Percentiles rank a stretch among this genome's conserved stretches.
phyloP scores from a whole-genome alignment of 1,284 basidiomycete genomes.

The Stereum hirsutum region DNA sequence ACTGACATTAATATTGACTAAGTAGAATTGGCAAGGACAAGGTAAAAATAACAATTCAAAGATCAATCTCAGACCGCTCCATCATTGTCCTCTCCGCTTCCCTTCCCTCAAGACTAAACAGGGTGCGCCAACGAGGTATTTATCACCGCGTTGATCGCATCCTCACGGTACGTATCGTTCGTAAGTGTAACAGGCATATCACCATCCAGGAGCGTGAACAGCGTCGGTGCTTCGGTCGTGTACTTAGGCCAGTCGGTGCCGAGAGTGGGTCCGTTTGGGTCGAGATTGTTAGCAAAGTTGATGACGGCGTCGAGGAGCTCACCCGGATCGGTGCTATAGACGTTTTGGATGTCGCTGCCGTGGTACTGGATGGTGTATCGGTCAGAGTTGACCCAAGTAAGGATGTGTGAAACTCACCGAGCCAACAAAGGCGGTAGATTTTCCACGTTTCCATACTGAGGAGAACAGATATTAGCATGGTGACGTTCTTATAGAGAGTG shows the following conservation, averaged over 20 bases:
- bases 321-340: slow-evolving; percentile 2
- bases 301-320: slow-evolving; percentile 17
- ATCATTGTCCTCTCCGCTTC: too few species aligned
- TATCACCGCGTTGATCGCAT: not conserved
- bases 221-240: slow-evolving; percentile 22
- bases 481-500: not conserved
- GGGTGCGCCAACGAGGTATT: not conserved
- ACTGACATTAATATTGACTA: too few species aligned
- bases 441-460: slow-evolving; percentile 11
- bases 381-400: not conserved
- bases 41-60: too few species aligned
- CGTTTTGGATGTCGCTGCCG: slow-evolving; percentile 28
- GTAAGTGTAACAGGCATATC: not conserved
- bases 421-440: slow-evolving; percentile 9
- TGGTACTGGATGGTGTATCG: slow-evolving; percentile 19
- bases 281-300: slow-evolving; percentile 28
- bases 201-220: slow-evolving; percentile 35
- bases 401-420: slow-evolving; percentile 1
- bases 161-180: not conserved
- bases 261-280: slow-evolving; percentile 33
- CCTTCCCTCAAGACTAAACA: not conserved
- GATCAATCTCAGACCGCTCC: too few species aligned
- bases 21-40: too few species aligned
- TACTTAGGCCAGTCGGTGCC: slow-evolving; percentile 39
- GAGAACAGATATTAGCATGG: not conserved